A percentile compares a stretch with the other conserved stretches of the same genome.
phyloP scores from a whole-genome alignment of 2,329 filamentous ascomycete genomes.

The Phialophora macrospora region DNA sequence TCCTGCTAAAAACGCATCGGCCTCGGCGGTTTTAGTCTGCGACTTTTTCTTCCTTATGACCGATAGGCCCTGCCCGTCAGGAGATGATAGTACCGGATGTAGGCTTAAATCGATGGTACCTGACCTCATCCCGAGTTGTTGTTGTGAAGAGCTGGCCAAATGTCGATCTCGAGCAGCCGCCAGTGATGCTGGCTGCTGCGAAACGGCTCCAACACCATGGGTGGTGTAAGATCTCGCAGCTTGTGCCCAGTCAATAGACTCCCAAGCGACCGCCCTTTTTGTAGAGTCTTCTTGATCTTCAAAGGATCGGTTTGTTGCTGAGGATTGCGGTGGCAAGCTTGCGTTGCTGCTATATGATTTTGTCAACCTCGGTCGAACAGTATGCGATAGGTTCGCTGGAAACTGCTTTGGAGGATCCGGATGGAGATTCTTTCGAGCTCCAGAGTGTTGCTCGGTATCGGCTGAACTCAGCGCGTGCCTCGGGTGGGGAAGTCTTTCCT shows the following conservation, averaged over 20 bases:
- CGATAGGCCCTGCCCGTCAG: conserved; percentile 10
- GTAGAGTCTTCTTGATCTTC: background rate
- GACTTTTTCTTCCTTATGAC: conserved; percentile 14
- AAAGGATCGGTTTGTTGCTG: background rate
- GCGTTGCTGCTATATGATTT: background rate
- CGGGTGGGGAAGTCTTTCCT: background rate
- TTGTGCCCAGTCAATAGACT: conserved; percentile 4
- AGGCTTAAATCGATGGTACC: conserved; percentile 1
- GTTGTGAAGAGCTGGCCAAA: background rate
- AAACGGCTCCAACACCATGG: background rate
- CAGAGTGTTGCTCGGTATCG: background rate
- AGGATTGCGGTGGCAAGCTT: background rate
- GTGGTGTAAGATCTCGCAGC: background rate
- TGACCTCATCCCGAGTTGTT: background rate
- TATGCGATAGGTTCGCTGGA: background rate
- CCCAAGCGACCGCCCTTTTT: background rate
- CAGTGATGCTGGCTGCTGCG: background rate
- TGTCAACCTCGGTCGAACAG: background rate
- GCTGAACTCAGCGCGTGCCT: background rate
- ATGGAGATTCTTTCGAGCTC: background rate
- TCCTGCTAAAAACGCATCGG: conserved; percentile 36
- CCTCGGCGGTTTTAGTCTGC: background rate
- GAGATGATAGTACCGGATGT: conserved; percentile 13
- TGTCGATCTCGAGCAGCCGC: background rate
- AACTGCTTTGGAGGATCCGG: background rate